Percentiles rank a stretch among this genome's conserved stretches.
Evolutionary conservation across 148 eudicot species (phyloP).

Genomic region (Camellia japonica): DNA sequence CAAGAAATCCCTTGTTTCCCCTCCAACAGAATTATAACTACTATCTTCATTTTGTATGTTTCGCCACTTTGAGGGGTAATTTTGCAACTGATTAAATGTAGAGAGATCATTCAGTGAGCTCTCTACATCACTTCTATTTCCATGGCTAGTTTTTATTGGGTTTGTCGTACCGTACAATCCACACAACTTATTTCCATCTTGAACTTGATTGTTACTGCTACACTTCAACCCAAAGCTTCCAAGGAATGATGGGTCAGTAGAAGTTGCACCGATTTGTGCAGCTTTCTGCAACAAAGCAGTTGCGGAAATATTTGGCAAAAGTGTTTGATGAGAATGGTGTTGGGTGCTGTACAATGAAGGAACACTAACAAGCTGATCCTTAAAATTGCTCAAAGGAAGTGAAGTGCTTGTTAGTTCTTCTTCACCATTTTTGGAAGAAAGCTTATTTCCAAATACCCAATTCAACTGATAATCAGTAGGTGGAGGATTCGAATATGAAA

Average conservation of each 20-base stretch:
- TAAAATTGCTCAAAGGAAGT: slow-evolving; percentile 6
- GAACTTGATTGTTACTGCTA: slow-evolving; percentile 25
- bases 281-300: slow-evolving; percentile 86
- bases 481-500: slow-evolving; percentile 16
- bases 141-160: slow-evolving; percentile 33
- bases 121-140: slow-evolving; percentile 42
- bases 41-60: slow-evolving; percentile 38
- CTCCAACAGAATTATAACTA: slow-evolving; percentile 20
- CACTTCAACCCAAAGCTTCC: slow-evolving; percentile 41
- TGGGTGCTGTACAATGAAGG: slow-evolving; percentile 71
- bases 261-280: slow-evolving; percentile 67
- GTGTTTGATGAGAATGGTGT: slow-evolving; percentile 31
- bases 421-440: not conserved
- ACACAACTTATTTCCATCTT: slow-evolving; percentile 31
- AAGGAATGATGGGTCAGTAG: slow-evolving; percentile 36
- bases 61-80: slow-evolving; percentile 52
- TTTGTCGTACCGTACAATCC: slow-evolving; percentile 51
- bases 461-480: slow-evolving; percentile 28
- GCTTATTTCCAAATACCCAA: slow-evolving; percentile 33
- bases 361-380: not conserved
- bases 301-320: slow-evolving; percentile 56
- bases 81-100: slow-evolving; percentile 27
- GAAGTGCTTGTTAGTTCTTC: slow-evolving; percentile 19
- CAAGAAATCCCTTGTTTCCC: slow-evolving; percentile 79
- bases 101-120: slow-evolving; percentile 43